Evolutionary conservation across 495 filamentous ascomycete genomes (phyloP).

Genomic region (Neurospora sp.): DNA sequence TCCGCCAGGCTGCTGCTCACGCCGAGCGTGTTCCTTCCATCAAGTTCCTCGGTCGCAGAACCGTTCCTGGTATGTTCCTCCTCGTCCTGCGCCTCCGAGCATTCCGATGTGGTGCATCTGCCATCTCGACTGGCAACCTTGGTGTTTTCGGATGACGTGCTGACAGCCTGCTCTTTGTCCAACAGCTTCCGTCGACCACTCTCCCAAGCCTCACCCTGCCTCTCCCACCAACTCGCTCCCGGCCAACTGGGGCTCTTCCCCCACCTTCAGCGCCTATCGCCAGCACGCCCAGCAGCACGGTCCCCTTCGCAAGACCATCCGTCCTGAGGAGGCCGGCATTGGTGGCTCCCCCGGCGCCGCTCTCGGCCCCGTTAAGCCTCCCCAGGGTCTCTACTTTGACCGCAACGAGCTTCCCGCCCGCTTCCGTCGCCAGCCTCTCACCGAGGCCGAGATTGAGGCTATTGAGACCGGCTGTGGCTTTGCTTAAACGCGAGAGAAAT

Average conservation of each 20-base stretch:
- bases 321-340: constrained; percentile 42
- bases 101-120: background rate
- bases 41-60: constrained; percentile 82
- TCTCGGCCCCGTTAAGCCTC: constrained; percentile 60
- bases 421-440: constrained; percentile 67
- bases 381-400: constrained; percentile 75
- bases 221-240: constrained; percentile 46
- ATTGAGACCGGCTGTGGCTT: constrained; percentile 78
- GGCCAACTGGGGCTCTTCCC: constrained; percentile 33
- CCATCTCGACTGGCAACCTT: background rate
- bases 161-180: background rate
- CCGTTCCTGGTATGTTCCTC: constrained; percentile 59
- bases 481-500: constrained; percentile 16
- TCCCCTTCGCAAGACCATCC: constrained; percentile 55
- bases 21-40: constrained; percentile 71
- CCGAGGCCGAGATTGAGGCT: constrained; percentile 81
- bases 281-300: constrained; percentile 90
- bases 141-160: background rate
- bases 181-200: constrained; percentile 68
- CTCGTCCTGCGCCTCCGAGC: background rate
- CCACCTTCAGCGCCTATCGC: constrained; percentile 83
- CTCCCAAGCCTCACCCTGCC: constrained; percentile 56
- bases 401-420: constrained; percentile 74
- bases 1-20: constrained; percentile 54
- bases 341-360: constrained; percentile 55